A percentile compares a stretch with the other conserved stretches of the same genome.
Conservation (phyloP, 805 yeast species). For the Wickerhamomyces rabaulensis region DNA sequence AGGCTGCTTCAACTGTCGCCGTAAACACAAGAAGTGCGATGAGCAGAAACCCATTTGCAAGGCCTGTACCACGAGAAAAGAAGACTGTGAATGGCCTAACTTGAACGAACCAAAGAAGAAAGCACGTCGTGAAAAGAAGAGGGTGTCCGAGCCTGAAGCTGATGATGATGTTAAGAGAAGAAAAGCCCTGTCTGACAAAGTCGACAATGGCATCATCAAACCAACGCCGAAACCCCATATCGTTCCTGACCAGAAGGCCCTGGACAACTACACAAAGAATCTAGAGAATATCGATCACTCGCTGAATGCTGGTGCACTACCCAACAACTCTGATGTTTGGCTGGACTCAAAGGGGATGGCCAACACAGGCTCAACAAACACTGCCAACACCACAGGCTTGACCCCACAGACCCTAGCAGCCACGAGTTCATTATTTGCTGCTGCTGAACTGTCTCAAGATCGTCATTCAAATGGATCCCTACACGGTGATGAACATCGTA, state of each 20-base stretch:
- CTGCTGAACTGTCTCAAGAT: not conserved
- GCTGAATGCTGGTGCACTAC: not conserved
- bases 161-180: too few species aligned
- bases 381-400: not conserved
- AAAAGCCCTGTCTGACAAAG: not conserved
- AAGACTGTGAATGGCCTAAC: constrained; percentile 20
- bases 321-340: not conserved
- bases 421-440: not conserved
- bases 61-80: constrained; percentile 34
- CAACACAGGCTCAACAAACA: not conserved
- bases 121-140: not conserved
- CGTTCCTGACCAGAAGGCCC: not conserved
- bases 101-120: not conserved
- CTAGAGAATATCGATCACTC: constrained; percentile 3
- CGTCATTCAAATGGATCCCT: not conserved
- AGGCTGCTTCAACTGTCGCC: constrained; percentile 57
- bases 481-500: not conserved
- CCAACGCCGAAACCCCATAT: not conserved
- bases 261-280: constrained; percentile 2
- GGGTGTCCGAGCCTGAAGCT: too few species aligned
- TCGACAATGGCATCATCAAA: not conserved
- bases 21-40: constrained; percentile 62
- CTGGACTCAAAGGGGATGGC: too few species aligned
- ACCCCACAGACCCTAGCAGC: not conserved
- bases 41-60: constrained; percentile 38